These are phyloP conservation scores for Candida germanica DNA, from an alignment of 805 yeast genomes.

Conservation along the genomic window DNA sequence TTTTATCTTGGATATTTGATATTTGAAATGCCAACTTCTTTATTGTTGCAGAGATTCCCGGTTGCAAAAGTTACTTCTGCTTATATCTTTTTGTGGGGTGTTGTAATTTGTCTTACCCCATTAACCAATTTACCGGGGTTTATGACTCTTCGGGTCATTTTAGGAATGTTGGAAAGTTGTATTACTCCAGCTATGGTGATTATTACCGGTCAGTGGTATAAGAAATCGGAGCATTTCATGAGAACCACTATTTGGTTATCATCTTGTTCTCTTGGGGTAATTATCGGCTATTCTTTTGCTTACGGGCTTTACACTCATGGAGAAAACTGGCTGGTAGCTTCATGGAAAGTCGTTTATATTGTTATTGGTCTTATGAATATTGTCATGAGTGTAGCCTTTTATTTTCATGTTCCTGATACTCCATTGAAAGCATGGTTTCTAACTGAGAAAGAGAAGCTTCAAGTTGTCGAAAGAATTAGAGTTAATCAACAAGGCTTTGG, in stretches of 20 bases:
- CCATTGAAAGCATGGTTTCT: slow-evolving; percentile 37
- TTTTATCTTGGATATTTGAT: slow-evolving; percentile 56
- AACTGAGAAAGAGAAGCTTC: slow-evolving; percentile 27
- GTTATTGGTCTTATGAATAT: slow-evolving; percentile 58
- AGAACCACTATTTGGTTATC: slow-evolving; percentile 34
- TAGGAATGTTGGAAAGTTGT: slow-evolving; percentile 36
- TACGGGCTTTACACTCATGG: slow-evolving; percentile 47
- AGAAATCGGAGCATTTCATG: slow-evolving; percentile 28
- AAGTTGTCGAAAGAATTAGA: slow-evolving; percentile 30
- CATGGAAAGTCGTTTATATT: slow-evolving; percentile 64
- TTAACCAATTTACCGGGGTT: slow-evolving; percentile 42
- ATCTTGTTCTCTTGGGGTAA: slow-evolving; percentile 28
- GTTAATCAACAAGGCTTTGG: slow-evolving; percentile 42
- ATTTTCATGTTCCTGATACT: slow-evolving; percentile 40
- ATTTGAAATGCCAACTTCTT: slow-evolving; percentile 49
- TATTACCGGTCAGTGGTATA: slow-evolving; percentile 31
- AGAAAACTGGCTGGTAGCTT: slow-evolving; percentile 35
- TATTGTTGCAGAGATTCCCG: slow-evolving; percentile 52
- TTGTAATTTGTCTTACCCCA: slow-evolving; percentile 49
- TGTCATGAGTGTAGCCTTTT: slow-evolving; percentile 44
- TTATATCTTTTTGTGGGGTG: slow-evolving; percentile 59
- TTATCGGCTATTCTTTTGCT: slow-evolving; percentile 47
- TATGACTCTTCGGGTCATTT: slow-evolving; percentile 33
- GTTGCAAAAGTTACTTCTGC: slow-evolving; percentile 48
- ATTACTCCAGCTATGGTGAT: slow-evolving; percentile 39